Conservation (phyloP, 2,329 filamentous ascomycete species). For the Stagonosporopsis tanaceti region DNA sequence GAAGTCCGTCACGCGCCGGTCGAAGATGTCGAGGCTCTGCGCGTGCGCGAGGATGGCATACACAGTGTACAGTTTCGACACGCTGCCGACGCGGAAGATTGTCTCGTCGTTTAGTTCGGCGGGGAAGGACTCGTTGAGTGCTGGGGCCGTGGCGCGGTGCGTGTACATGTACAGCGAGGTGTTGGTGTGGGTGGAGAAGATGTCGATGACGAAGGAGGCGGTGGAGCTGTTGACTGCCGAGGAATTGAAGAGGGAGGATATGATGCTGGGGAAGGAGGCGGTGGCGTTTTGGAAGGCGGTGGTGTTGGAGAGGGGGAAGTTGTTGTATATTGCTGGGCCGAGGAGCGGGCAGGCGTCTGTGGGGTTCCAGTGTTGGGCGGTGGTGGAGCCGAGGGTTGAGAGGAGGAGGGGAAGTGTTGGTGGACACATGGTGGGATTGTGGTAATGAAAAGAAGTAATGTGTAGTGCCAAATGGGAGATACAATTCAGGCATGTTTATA, state of each 20-base stretch:
- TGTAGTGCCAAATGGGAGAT: neutral
- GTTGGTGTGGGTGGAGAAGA: neutral
- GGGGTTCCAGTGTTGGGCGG: neutral
- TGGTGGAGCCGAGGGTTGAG: neutral
- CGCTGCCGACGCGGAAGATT: neutral
- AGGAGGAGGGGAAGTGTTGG: neutral
- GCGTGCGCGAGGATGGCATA: neutral
- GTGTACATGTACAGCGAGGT: neutral
- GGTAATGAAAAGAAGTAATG: neutral
- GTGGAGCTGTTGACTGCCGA: neutral
- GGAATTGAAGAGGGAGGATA: neutral
- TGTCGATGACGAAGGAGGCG: neutral
- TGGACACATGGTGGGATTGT: neutral
- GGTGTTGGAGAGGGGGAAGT: neutral
- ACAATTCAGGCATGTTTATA: neutral
- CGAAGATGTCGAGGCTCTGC: neutral
- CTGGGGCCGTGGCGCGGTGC: neutral
- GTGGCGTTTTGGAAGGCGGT: neutral
- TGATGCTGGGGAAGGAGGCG: neutral
- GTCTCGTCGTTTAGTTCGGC: neutral
- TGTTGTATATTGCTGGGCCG: neutral
- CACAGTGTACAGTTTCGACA: neutral
- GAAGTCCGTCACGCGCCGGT: neutral
- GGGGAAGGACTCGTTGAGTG: neutral
- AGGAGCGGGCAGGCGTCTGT: neutral